These are phyloP conservation scores for Huntiella moniliformis DNA, from an alignment of 2,329 filamentous ascomycete genomes.

Conservation along the genomic window DNA sequence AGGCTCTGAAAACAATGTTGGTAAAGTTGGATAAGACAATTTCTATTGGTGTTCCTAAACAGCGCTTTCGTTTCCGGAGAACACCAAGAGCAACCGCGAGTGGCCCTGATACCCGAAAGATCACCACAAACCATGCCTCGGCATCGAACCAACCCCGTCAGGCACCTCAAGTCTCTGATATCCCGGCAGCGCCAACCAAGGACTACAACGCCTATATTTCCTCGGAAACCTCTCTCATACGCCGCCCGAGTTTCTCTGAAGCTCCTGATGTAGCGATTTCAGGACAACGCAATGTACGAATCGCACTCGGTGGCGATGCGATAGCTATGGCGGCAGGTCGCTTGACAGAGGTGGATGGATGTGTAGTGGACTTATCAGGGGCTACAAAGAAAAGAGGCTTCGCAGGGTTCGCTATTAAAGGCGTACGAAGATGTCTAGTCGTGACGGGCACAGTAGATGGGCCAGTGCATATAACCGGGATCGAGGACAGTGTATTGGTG, in stretches of 20 bases:
- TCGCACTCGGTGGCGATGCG: slow-evolving; percentile 57
- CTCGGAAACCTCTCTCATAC: slow-evolving; percentile 23
- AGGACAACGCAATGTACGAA: slow-evolving; percentile 49
- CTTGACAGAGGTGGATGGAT: slow-evolving; percentile 48
- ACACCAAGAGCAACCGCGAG: background rate
- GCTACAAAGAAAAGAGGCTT: slow-evolving; percentile 43
- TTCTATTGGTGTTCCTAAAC: slow-evolving; percentile 49
- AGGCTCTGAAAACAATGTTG: slow-evolving; percentile 64
- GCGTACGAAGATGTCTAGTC: slow-evolving; percentile 51
- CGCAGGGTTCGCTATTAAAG: slow-evolving; percentile 47
- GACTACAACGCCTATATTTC: slow-evolving; percentile 42
- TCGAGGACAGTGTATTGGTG: slow-evolving; percentile 56
- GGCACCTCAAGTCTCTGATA: background rate
- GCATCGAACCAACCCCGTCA: slow-evolving; percentile 1
- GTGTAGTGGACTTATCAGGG: slow-evolving; percentile 64
- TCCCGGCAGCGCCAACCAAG: slow-evolving; percentile 15
- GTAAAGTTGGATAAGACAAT: slow-evolving; percentile 59
- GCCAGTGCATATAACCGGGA: slow-evolving; percentile 61
- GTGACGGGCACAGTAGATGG: slow-evolving; percentile 63
- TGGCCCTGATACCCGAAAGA: slow-evolving; percentile 16
- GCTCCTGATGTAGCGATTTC: slow-evolving; percentile 44
- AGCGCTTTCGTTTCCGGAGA: slow-evolving; percentile 63
- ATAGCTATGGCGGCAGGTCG: slow-evolving; percentile 56
- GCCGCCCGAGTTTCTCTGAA: slow-evolving; percentile 45
- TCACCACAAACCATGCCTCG: slow-evolving; percentile 24